Conservation (phyloP, 495 filamentous ascomycete genomes). For the Penicillium bovifimosum region DNA sequence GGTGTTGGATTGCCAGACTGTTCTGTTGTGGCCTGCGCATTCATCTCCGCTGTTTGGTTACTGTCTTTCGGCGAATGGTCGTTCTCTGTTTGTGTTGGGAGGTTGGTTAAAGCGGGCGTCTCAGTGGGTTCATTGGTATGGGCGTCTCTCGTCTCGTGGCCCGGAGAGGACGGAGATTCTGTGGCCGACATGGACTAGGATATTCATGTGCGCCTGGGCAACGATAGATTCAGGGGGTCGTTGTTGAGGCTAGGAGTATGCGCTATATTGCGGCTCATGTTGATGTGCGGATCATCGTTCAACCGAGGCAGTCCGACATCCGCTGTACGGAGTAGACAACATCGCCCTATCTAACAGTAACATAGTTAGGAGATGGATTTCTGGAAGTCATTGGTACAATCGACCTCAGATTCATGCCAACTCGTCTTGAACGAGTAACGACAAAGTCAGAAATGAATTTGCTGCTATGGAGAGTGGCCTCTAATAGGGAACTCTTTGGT, state of each 20-base stretch:
- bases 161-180: conserved; percentile 23
- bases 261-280: conserved; percentile 18
- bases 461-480: too few species aligned
- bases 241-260: neutral
- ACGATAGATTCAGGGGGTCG: conserved; percentile 37
- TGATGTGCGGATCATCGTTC: conserved; percentile 27
- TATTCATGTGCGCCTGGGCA: conserved; percentile 42
- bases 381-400: too few species aligned
- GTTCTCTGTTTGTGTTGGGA: conserved; percentile 20
- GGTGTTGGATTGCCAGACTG: neutral
- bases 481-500: too few species aligned
- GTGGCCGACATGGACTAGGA: conserved; percentile 37
- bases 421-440: too few species aligned
- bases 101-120: conserved; percentile 10
- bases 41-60: conserved; percentile 14
- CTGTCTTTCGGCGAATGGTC: conserved; percentile 11
- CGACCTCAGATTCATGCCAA: too few species aligned
- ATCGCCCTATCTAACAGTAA: too few species aligned
- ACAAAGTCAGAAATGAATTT: too few species aligned
- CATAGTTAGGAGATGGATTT: too few species aligned
- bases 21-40: conserved; percentile 4
- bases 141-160: conserved; percentile 25
- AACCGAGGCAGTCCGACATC: conserved; percentile 18
- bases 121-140: conserved; percentile 13
- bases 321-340: too few species aligned